Evolutionary conservation across 78 protist species (phyloP).

Genomic region (Goniomonas avonlea): DNA sequence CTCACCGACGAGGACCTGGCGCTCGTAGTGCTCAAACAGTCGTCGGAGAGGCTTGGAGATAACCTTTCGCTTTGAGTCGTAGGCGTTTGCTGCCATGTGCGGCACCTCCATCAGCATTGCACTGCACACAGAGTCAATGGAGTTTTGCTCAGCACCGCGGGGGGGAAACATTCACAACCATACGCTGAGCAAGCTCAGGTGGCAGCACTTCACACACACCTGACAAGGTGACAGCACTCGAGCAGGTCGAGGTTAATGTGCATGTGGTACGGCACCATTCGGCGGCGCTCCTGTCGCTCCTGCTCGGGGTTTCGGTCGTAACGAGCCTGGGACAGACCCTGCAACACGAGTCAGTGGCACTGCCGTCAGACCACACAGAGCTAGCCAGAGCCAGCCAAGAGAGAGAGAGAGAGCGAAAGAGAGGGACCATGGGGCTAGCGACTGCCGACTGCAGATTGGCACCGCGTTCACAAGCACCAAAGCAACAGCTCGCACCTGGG

Average conservation of each 20-base stretch:
- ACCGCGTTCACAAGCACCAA: too few species aligned
- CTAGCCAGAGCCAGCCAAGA: too few species aligned
- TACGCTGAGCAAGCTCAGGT: too few species aligned
- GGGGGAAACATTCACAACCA: too few species aligned
- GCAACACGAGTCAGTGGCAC: not conserved
- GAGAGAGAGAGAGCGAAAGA: not conserved
- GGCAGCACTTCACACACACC: too few species aligned
- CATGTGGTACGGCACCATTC: conserved; percentile 88
- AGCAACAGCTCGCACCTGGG: too few species aligned
- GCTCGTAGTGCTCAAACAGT: conserved; percentile 14
- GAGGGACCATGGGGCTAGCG: too few species aligned
- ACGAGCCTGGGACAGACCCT: conserved; percentile 41
- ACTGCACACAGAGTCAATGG: not conserved
- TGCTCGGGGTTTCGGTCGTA: conserved; percentile 49
- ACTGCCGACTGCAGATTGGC: too few species aligned
- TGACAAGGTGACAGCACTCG: conserved; percentile 77
- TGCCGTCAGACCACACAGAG: too few species aligned
- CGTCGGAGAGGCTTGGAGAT: conserved; percentile 5
- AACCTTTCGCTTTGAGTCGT: conserved; percentile 41
- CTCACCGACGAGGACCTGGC: not conserved
- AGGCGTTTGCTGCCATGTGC: conserved; percentile 7
- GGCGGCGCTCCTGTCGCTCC: conserved; percentile 59
- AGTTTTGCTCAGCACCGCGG: too few species aligned
- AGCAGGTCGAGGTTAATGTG: conserved; percentile 86
- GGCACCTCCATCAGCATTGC: conserved; percentile 88